These are phyloP conservation scores for Actinidia arguta DNA, from an alignment of 179 eudicot genomes.

Conservation along the genomic window DNA sequence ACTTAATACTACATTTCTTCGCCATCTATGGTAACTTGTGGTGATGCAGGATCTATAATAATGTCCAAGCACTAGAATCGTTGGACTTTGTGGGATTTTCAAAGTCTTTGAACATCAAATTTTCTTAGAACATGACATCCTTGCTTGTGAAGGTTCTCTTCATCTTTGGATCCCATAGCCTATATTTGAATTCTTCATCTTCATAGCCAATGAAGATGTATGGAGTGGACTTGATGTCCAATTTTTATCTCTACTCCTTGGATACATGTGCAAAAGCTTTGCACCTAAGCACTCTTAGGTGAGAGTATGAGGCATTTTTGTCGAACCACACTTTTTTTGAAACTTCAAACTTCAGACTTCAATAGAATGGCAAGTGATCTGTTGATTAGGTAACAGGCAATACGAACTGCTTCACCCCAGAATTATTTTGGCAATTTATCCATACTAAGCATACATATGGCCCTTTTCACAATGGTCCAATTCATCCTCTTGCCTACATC, in stretches of 20 bases:
- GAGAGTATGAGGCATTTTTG: no score
- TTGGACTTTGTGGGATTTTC: background rate
- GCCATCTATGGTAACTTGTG: background rate
- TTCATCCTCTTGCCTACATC: background rate
- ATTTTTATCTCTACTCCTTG: no score
- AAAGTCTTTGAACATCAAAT: background rate
- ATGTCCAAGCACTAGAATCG: background rate
- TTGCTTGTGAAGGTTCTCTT: background rate
- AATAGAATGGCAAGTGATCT: no score
- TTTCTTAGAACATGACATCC: background rate
- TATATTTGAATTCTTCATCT: no score
- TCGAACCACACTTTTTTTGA: no score
- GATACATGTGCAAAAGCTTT: no score
- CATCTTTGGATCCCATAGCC: background rate
- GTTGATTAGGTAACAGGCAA: no score
- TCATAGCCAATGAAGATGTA: conserved; percentile 16
- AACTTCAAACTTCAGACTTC: no score
- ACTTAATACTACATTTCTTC: background rate
- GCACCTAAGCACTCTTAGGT: no score
- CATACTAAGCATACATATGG: no score
- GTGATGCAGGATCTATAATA: background rate
- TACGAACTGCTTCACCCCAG: no score
- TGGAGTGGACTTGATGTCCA: conserved; percentile 12
- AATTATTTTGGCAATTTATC: no score
- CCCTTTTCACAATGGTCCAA: background rate